phyloP scores from a whole-genome alignment of 73 alveolate species.

The Paramecium caudatum region DNA sequence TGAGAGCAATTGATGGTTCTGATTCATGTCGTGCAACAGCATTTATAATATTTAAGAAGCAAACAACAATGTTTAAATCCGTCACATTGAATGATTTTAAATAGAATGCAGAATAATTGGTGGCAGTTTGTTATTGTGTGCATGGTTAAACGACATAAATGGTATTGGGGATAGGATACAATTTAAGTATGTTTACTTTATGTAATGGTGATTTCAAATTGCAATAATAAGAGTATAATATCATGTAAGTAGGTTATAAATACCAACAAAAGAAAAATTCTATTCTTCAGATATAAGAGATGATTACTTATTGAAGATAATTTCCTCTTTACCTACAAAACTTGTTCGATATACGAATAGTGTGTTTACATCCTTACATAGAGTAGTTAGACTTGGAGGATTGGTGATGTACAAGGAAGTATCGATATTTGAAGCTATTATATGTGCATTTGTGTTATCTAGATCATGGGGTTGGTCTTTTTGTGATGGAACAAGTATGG shows the following conservation, averaged over 20 bases:
- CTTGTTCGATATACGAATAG: background rate
- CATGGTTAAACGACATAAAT: constrained; percentile 51
- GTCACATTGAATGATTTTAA: constrained; percentile 16
- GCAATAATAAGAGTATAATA: constrained; percentile 23
- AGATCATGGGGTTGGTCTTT: constrained; percentile 70
- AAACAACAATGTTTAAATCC: constrained; percentile 18
- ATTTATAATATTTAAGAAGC: constrained; percentile 32
- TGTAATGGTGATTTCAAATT: constrained; percentile 30
- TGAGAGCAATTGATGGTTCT: constrained; percentile 64
- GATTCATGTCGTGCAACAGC: constrained; percentile 59
- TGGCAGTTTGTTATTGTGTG: constrained; percentile 50
- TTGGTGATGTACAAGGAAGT: constrained; percentile 48
- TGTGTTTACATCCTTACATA: constrained; percentile 54
- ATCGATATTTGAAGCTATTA: constrained; percentile 48
- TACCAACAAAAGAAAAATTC: constrained; percentile 33
- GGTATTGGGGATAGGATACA: constrained; percentile 53
- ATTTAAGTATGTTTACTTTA: constrained; percentile 44
- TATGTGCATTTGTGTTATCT: constrained; percentile 14
- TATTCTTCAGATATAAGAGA: constrained; percentile 9
- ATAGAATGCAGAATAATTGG: constrained; percentile 3
- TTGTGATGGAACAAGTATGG: constrained; percentile 52
- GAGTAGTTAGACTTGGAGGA: constrained; percentile 52
- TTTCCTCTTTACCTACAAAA: background rate
- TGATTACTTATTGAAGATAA: background rate
- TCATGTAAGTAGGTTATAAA: background rate